Conservation (phyloP, 306 rosid genomes). For the Castanea sativa region DNA sequence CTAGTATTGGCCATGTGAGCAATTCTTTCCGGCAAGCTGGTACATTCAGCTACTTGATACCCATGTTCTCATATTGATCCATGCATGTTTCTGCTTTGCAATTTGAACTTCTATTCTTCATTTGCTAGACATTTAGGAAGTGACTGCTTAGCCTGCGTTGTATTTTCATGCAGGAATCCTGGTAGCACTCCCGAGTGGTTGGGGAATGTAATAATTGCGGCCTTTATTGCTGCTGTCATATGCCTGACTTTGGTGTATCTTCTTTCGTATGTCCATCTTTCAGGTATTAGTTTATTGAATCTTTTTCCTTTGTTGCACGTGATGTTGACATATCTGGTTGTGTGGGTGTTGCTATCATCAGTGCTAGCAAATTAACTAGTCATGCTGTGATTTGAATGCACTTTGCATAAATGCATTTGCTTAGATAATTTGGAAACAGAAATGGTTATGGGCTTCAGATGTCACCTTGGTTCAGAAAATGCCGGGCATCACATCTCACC, state of each 20-base stretch:
- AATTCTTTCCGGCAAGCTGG: background rate
- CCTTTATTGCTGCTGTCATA: slow-evolving; percentile 49
- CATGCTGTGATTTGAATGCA: background rate
- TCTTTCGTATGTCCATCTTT: slow-evolving; percentile 87
- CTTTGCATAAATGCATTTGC: background rate
- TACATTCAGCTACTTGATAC: background rate
- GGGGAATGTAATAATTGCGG: slow-evolving; percentile 63
- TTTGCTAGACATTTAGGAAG: slow-evolving; percentile 10
- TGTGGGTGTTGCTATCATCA: background rate
- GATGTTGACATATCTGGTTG: slow-evolving; percentile 9
- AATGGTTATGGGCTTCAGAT: background rate
- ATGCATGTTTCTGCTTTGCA: background rate
- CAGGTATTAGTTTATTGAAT: slow-evolving; percentile 57
- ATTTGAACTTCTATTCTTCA: background rate
- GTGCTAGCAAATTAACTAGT: background rate
- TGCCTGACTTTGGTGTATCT: slow-evolving; percentile 86
- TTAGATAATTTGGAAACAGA: background rate
- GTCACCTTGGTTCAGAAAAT: background rate
- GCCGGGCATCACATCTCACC: background rate
- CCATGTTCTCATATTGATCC: background rate
- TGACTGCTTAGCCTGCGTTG: slow-evolving; percentile 19
- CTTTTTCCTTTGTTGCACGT: background rate
- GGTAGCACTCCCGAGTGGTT: slow-evolving; percentile 92
- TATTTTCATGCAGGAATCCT: slow-evolving; percentile 68
- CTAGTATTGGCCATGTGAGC: background rate